Evolutionary conservation across 495 filamentous ascomycete genomes (phyloP), one percentile per base, ranked within the genome.

Genomic region (Choiromyces venosus): DNA sequence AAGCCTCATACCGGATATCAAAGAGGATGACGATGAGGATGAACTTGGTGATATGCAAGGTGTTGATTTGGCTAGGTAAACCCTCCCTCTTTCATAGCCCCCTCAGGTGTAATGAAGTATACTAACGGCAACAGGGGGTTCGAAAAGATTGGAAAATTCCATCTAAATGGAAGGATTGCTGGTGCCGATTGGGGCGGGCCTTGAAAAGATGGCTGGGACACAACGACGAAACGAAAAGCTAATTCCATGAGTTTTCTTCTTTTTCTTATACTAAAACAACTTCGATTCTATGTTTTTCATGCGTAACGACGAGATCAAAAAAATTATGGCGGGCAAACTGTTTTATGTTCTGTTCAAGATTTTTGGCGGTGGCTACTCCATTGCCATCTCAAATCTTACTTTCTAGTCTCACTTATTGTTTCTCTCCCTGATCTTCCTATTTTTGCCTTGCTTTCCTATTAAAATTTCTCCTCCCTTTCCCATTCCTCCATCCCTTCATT

Each of bases 1-100:
- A 39, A 76, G 75, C 37, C 72, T 74, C 35, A 71, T 78, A 37
- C 68, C 67, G 8, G 68, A 73, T 61, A 76, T 82, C 65, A 81
- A 81, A 37, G 78, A 79, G 46, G 79, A 81, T 75, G 75, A 83
- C 67, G 78, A 83, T 39, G 82, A 83, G 14, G 84, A 83, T 36
- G 81, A 84, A 37, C 86, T 87, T 42, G 88, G 88, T 9, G 87
- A 87, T 75, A 86, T 87, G 70, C 86, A 84, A 35, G 87, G 87
- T 6, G 89, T 90, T 76, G 90, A 92, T 81, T 83, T 92, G 56
- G 86, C 89, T 65, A 89, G 88, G 88, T 90, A 81, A 78, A 87
- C 83, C 37, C 66, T 9, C 14, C n/a, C 39, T 33, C 33, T 19
- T 10, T 46, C 71, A 68, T 6, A n/a, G 21, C 25, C 52, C 25